Conservation (phyloP, 2,329 filamentous ascomycete genomes). For the Fusarium luffae region DNA sequence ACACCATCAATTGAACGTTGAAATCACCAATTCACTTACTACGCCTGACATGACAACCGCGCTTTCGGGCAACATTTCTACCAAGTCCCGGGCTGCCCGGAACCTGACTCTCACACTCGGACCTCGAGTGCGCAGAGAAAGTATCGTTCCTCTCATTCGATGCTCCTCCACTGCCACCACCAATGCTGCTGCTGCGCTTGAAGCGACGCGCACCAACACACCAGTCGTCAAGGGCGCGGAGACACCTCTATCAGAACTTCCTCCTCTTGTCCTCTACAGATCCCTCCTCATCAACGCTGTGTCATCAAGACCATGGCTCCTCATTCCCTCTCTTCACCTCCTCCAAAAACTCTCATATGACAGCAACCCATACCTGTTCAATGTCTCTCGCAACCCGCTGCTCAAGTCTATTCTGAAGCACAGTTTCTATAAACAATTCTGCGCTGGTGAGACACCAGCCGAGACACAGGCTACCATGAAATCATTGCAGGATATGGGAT, state of each 20-base stretch:
- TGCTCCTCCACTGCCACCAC: constrained; percentile 9
- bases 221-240: constrained; percentile 1
- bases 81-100: constrained; percentile 24
- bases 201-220: constrained; percentile 23
- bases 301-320: constrained; percentile 57
- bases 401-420: constrained; percentile 60
- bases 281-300: constrained; percentile 58
- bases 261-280: constrained; percentile 51
- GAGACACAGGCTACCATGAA: constrained; percentile 59
- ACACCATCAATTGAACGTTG: neutral
- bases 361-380: constrained; percentile 51
- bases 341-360: constrained; percentile 51
- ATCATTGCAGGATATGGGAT: constrained; percentile 61
- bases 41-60: constrained; percentile 27
- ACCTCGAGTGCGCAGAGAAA: constrained; percentile 8
- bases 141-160: constrained; percentile 1
- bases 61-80: constrained; percentile 22
- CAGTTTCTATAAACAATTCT: constrained; percentile 67
- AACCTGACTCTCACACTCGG: constrained; percentile 18
- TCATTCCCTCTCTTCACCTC: constrained; percentile 53
- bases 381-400: constrained; percentile 62
- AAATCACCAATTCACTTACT: neutral
- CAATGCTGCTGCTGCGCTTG: constrained; percentile 18
- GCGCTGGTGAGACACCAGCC: constrained; percentile 60
- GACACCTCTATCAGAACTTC: constrained; percentile 46